Conservation (phyloP, 495 filamentous ascomycete species). For the Hyaloscypha hepaticicola region DNA sequence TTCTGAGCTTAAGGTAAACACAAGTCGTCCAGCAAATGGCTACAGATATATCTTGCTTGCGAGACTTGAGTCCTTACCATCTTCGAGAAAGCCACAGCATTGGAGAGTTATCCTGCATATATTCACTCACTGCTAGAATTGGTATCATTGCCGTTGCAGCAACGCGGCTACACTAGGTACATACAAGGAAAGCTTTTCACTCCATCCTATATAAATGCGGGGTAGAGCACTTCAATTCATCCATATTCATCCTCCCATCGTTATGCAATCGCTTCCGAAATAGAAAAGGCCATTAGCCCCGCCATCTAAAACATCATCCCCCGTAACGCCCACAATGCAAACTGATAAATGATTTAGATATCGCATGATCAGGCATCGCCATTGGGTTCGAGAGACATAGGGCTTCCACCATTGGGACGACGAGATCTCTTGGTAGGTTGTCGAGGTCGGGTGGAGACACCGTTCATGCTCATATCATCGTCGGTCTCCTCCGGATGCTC, state of each 20-base stretch:
- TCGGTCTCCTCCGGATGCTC: constrained; percentile 53
- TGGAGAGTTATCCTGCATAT: no score
- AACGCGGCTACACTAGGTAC: neutral
- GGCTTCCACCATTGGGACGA: constrained; percentile 47
- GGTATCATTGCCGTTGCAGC: neutral
- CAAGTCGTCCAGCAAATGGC: no score
- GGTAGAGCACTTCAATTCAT: neutral
- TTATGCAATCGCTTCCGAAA: constrained; percentile 4
- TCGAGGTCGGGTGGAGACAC: constrained; percentile 38
- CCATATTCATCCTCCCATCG: no score
- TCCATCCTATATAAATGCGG: neutral
- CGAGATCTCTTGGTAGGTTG: constrained; percentile 31
- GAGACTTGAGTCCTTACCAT: no score
- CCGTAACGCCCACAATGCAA: constrained; percentile 23
- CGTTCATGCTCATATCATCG: constrained; percentile 40
- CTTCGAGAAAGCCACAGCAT: no score
- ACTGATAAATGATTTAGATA: neutral
- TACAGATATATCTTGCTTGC: no score
- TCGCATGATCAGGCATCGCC: constrained; percentile 26
- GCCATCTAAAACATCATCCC: constrained; percentile 8
- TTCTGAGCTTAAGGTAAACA: no score
- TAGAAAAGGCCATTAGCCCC: neutral
- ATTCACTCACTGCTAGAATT: neutral
- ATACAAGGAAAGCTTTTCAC: neutral
- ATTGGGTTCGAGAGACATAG: constrained; percentile 52